These are phyloP conservation scores for Tricholoma furcatifolium DNA, from an alignment of 768 basidiomycete genomes.

Conservation along the genomic window DNA sequence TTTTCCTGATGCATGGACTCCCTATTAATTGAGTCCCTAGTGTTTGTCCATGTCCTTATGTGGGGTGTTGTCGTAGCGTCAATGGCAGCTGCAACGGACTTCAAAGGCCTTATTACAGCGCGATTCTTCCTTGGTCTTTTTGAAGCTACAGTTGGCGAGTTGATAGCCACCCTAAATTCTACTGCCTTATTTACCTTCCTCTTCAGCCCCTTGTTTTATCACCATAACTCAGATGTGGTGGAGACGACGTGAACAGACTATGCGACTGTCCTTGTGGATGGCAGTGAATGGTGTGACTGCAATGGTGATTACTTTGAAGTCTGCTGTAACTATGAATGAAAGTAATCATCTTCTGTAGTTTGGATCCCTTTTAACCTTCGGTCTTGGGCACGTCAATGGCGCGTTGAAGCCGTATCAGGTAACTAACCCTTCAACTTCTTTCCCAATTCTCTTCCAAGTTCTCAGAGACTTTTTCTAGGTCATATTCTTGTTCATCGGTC, in stretches of 20 bases:
- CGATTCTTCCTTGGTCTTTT: constrained; percentile 47
- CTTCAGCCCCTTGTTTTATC: constrained; percentile 45
- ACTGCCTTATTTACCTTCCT: constrained; percentile 36
- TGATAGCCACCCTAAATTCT: neutral
- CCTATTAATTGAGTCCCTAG: constrained; percentile 7
- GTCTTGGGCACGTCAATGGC: constrained; percentile 37
- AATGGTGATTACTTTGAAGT: constrained; percentile 23
- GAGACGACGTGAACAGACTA: constrained; percentile 46
- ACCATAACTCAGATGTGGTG: constrained; percentile 52
- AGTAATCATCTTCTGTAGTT: constrained; percentile 19
- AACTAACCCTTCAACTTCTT: constrained; percentile 6
- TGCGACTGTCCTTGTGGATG: constrained; percentile 41
- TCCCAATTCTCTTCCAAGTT: neutral
- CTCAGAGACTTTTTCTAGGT: constrained; percentile 19
- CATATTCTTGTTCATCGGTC: constrained; percentile 46
- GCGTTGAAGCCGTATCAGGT: constrained; percentile 40
- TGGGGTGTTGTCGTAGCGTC: constrained; percentile 41
- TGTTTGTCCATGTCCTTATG: constrained; percentile 38
- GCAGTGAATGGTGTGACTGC: constrained; percentile 41
- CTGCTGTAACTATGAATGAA: neutral
- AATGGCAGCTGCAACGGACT: constrained; percentile 37
- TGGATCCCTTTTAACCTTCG: constrained; percentile 43
- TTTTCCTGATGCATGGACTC: too few species aligned
- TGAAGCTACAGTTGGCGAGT: constrained; percentile 43
- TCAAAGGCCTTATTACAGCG: constrained; percentile 37